Evolutionary conservation across 2,329 filamentous ascomycete genomes (phyloP), one percentile per base, ranked within the genome.

Genomic region (Trichoderma koningiopsis): DNA sequence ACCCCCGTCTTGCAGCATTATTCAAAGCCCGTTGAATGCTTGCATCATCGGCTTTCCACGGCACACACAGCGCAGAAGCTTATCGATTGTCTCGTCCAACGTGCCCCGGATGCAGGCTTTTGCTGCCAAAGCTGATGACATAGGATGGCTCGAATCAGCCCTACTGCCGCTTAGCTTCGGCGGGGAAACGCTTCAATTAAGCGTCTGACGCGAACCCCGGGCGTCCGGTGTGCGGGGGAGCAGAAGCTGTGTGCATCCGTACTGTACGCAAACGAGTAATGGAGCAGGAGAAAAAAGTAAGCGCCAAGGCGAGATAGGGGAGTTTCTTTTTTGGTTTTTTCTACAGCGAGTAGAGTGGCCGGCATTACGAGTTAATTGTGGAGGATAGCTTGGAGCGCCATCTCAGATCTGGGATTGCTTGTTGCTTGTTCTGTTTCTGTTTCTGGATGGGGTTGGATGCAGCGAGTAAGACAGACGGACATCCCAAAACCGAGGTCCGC

Each of bases 21-120:
- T 40, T 29, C 49, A 31, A 49, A 35, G 40, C 40, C 57, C 62
- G 5, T 67, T 40, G 31, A 59, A 6, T 33, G 33, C 33, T 35
- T 67, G 40, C n/a, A 55, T 56, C 24, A 43, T 68, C 69, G 69
- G 69, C 70, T 71, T 71, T 63, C 63, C 68, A 68, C 70, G 70
- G 70, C 70, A 70, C 70, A 71, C 53, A 69, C 24, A 29, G 35
- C 35, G 22, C 14, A 5, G 19, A 47, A 31, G 40, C 40, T 67
- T 59, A 67, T 67, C 64, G 64, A 67, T 67, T 59, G 33, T 24
- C 22, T 49, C 11, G 47, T 49, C 47, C 55, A 67, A n/a, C n/a
- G 49, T 33, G 5, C n/a, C 53, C 33, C 22, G 56, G n/a, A 55
- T 16, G 24, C 33, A 40, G 31, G 27, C 29, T 37, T 35, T n/a